Evolutionary conservation across 176 grass and related monocot species (phyloP).

Genomic region (Otatea glauca): DNA sequence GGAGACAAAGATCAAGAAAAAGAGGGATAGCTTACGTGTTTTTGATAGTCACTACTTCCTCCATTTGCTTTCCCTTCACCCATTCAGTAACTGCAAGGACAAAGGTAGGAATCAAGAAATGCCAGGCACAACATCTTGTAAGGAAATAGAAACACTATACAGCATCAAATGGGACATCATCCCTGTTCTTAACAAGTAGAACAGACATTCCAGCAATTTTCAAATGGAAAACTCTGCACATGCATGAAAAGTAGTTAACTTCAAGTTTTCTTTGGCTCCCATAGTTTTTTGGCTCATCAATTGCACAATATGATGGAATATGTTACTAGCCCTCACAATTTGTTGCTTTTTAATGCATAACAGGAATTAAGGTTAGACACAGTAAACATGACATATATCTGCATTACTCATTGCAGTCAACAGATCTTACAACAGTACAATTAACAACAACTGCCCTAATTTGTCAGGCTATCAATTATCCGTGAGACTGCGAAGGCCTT

Average conservation of each 20-base stretch:
- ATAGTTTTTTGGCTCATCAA: background rate
- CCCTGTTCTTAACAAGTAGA: background rate
- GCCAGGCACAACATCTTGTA: background rate
- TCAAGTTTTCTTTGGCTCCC: background rate
- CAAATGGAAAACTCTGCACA: background rate
- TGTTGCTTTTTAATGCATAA: background rate
- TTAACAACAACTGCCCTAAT: background rate
- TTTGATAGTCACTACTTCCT: conserved; percentile 91
- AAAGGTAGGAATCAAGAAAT: background rate
- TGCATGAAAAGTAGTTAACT: background rate
- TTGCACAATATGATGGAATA: background rate
- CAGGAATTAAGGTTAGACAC: background rate
- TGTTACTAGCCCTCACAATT: background rate
- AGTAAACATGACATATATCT: background rate
- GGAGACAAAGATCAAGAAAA: background rate
- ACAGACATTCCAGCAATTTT: background rate
- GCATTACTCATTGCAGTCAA: background rate
- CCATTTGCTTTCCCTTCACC: conserved; percentile 95
- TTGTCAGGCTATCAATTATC: background rate
- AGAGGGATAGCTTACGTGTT: conserved; percentile 69
- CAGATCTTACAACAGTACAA: background rate
- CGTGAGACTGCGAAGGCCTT: background rate
- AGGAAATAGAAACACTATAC: background rate
- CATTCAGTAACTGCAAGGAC: conserved; percentile 87
- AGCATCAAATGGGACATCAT: background rate